phyloP scores from a whole-genome alignment of 2,329 filamentous ascomycete species.

The Venturia carpophila region DNA sequence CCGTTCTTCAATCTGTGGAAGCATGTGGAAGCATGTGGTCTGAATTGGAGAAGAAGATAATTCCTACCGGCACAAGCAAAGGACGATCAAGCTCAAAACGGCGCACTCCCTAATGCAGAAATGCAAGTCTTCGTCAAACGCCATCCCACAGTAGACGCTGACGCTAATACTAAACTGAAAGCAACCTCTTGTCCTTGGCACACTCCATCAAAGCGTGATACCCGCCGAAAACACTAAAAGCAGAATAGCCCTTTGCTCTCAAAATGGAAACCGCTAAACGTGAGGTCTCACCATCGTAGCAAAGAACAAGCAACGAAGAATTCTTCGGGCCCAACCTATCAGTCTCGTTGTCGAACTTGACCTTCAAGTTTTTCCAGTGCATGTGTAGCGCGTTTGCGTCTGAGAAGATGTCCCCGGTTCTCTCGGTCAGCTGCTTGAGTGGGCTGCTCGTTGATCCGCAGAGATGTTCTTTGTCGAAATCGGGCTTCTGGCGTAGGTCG shows the following conservation, averaged over 20 bases:
- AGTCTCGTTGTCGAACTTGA: not conserved
- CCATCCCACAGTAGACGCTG: not conserved
- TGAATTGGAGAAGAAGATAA: too few relatives aligned
- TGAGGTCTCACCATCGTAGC: constrained; percentile 15
- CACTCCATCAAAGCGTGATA: not conserved
- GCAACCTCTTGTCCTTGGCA: not conserved
- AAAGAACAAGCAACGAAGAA: constrained; percentile 9
- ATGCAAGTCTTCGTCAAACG: not conserved
- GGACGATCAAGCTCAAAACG: not conserved
- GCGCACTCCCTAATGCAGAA: not conserved
- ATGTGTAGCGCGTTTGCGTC: not conserved
- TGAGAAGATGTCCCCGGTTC: not conserved
- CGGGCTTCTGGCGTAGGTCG: constrained; percentile 10
- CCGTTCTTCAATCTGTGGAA: too few relatives aligned
- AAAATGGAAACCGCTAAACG: constrained; percentile 7
- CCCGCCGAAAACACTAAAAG: constrained; percentile 12
- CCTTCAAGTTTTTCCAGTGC: constrained; percentile 10
- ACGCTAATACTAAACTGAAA: not conserved
- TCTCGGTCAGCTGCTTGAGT: constrained; percentile 7
- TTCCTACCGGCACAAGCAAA: too few relatives aligned
- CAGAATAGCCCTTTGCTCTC: not conserved
- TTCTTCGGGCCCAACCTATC: not conserved
- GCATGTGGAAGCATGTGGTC: too few relatives aligned
- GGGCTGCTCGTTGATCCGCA: constrained; percentile 10
- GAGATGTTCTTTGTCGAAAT: constrained; percentile 15